Evolutionary conservation across 2,329 filamentous ascomycete genomes (phyloP), one percentile per base, ranked within the genome.

Genomic region (Trichophaea hybrida): DNA sequence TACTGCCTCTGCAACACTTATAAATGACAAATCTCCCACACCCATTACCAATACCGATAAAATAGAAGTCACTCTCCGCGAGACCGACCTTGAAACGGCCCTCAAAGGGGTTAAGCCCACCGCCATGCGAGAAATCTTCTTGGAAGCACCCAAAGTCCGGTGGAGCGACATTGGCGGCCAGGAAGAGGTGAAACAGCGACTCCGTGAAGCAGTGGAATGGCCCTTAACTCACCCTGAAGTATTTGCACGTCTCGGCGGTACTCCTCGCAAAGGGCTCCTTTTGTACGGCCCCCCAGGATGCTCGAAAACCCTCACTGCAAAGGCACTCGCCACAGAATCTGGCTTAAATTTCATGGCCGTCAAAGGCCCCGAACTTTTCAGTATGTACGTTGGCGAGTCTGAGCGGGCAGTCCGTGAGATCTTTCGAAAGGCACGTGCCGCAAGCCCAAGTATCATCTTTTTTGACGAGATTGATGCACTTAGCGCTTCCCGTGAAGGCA

Each of bases 401-500:
- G 82, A 85, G 69, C 75, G 81, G n/a, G 77, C 79, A 1, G 74
- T 84, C 37, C 75, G 82, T 32, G 82, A 85, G 64, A 76, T 85
- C 1, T 85, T 85, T 68, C 75, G 79, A 37, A 83, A 83, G 69
- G 82, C 82, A 5, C 75, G 80, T 32, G 77, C 79, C 12, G 82
- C 82, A 13, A 77, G 79, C 60, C 82, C 82, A 1, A 82, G 81
- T 68, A 82, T 85, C 68, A 80, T 85, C 61, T 85, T 85, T 72
- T 85, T 85, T 65, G 82, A 85, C 67, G 82, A 85, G 66, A 83
- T 85, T 61, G 82, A 85, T 69, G 76, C 80, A 0, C 82, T 85
- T 59, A 79, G 77, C 40, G 77, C 78, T 37, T 76, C 76, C 49
- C 74, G 79, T 59, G 76, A 71, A 62, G 69, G 71, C n/a, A 71